A percentile compares a stretch with the other conserved stretches of the same genome.
These are phyloP conservation scores for Thielaviopsis punctulata DNA, from an alignment of 2,329 filamentous ascomycete genomes.

Conservation along the genomic window DNA sequence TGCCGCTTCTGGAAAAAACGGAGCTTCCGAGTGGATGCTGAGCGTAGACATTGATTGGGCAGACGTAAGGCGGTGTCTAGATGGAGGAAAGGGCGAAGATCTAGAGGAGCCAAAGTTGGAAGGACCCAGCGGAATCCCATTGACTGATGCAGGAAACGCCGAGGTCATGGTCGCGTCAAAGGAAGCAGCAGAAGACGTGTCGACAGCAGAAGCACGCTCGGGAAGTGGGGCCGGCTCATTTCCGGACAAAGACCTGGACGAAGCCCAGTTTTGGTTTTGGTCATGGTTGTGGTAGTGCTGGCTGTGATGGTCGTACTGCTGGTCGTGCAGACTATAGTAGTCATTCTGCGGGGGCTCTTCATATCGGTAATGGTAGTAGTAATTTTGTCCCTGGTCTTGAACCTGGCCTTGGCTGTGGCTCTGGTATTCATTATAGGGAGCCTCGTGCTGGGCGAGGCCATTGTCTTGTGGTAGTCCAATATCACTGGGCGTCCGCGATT, in stretches of 20 bases:
- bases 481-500: neutral
- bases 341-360: neutral
- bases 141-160: neutral
- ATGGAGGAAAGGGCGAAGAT: neutral
- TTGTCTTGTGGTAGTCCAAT: neutral
- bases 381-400: neutral
- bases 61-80: neutral
- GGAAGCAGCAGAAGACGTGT: neutral
- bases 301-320: neutral
- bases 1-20: constrained; percentile 2
- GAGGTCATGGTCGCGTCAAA: neutral
- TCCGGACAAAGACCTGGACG: too few species aligned
- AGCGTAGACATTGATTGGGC: constrained; percentile 2
- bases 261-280: neutral
- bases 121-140: neutral
- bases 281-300: neutral
- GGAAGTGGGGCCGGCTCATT: neutral
- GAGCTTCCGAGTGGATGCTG: neutral
- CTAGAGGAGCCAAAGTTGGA: too few species aligned
- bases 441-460: neutral
- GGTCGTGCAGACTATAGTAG: neutral
- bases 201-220: neutral
- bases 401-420: neutral
- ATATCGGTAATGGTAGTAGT: neutral
- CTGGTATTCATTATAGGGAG: neutral